Base-by-base conservation (phyloP, 2,329 filamentous ascomycete genomes). In the Aspergillus sp. region DNA sequence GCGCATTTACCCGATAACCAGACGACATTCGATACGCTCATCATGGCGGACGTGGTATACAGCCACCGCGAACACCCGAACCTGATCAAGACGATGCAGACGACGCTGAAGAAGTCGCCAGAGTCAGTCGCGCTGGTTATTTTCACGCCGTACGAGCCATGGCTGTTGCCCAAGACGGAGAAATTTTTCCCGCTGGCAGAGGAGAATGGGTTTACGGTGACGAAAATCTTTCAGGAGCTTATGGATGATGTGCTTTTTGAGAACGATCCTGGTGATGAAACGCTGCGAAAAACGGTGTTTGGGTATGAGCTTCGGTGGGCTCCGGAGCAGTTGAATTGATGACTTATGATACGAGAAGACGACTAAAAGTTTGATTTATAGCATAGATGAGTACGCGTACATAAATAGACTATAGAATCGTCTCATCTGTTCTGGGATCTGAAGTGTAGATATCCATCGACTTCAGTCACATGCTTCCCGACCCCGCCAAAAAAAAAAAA, bases 131-230 rank as follows among this genome's bases (percentile, higher is more conserved):
- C 90, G 2, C 80, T 90, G 59, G 90, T 96, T 6, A 94, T 96
- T 67, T 97, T 96, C 72, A 95, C 90, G 0, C 90, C 88, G 17
- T 95, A 97, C 70, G 78, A 93, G 53, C 90, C 91, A 1, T 96
- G 90, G 90, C 74, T 96, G 62, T 76, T 86, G 59, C 79, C 90
- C 53, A 86, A 89, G 67, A 93, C 95, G 61, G 75, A 95, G 64
- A 80, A 79, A 3, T 96, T 96, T 72, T 96, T 96, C 63, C 86
- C 90, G 43, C 62, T 90, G 49, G 87, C 85, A 4, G 75, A 80
- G 50, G 79, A 80, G 45, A 77, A 74, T 43, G 90, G 89, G 0
- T 86, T 96, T 51, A 69, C 70, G 13, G 90, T 95, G 2, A 83
- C 84, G 54, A 88, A 91, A 73, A 77, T 95, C 30, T 74, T 90